Percentiles rank a stretch among this genome's conserved stretches.
phyloP scores from a whole-genome alignment of 257 asterid genomes.

The Solanum virginianum region DNA sequence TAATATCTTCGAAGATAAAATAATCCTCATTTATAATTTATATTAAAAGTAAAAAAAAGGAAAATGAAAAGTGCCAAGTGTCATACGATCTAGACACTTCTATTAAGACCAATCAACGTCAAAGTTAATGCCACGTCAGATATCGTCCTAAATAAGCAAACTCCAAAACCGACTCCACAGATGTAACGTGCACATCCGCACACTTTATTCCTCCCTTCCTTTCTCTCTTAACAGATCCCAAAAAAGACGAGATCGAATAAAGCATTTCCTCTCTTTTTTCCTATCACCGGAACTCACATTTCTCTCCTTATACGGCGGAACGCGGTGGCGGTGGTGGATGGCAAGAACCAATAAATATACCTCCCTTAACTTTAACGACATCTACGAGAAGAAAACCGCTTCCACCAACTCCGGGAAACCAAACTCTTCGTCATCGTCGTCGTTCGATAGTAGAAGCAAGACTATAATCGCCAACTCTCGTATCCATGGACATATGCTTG shows the following conservation, averaged over 20 bases:
- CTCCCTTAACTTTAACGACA: conserved; percentile 67
- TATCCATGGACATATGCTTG: conserved; percentile 84
- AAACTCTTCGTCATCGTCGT: conserved; percentile 18
- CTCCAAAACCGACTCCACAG: not conserved
- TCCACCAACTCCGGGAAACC: not conserved
- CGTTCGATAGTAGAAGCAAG: conserved; percentile 21
- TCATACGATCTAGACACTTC: not conserved
- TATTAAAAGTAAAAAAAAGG: not conserved
- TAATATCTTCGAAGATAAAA: no score
- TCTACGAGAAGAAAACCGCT: conserved; percentile 50
- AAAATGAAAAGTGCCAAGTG: not conserved
- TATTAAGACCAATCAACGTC: not conserved
- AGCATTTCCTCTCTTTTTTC: not conserved
- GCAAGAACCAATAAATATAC: conserved; percentile 76
- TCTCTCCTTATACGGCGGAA: conserved; percentile 23
- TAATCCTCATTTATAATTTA: no score
- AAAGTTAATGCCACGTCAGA: not conserved
- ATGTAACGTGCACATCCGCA: not conserved
- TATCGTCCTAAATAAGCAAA: not conserved
- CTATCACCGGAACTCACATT: not conserved
- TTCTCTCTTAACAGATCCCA: not conserved
- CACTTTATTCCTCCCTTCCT: not conserved
- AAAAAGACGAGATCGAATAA: not conserved
- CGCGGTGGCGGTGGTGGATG: conserved; percentile 59
- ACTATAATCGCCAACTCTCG: conserved; percentile 41